phyloP scores from a whole-genome alignment of 805 yeast genomes.

The Cyberlindnera japonica region DNA sequence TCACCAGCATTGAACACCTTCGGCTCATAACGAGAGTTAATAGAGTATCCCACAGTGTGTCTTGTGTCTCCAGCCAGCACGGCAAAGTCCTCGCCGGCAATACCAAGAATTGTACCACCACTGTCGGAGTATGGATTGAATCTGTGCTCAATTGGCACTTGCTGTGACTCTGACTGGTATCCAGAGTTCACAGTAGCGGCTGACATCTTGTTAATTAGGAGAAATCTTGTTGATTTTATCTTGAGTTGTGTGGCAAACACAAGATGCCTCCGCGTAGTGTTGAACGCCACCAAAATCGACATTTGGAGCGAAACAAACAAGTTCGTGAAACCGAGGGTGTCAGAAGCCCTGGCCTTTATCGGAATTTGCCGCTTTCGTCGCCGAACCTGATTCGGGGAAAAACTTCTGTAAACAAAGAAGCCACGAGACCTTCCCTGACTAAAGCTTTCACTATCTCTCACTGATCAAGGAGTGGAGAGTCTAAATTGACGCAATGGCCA shows the following conservation, averaged over 20 bases:
- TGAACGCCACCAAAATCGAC: conserved; percentile 4
- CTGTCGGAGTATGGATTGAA: conserved; percentile 93
- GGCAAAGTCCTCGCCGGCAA: conserved; percentile 96
- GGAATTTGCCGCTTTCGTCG: conserved; percentile 2
- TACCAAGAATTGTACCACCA: conserved; percentile 96
- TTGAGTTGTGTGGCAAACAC: neutral
- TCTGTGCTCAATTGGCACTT: conserved; percentile 79
- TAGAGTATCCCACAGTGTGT: conserved; percentile 89
- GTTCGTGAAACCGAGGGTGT: too few species aligned
- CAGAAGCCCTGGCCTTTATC: too few species aligned
- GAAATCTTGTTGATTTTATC: neutral
- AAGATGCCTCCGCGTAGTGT: neutral
- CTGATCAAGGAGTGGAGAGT: neutral
- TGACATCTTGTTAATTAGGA: neutral
- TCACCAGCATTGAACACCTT: conserved; percentile 89
- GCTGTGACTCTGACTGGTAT: conserved; percentile 50
- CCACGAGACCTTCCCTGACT: neutral
- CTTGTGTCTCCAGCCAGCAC: conserved; percentile 98
- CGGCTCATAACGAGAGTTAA: conserved; percentile 89
- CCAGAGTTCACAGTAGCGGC: conserved; percentile 58
- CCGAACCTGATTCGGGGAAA: neutral
- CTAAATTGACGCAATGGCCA: conserved; percentile 20
- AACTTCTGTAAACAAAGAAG: neutral
- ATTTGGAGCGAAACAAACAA: too few species aligned
- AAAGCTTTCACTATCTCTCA: neutral